These are phyloP conservation scores for Euphorbia corollata DNA, from an alignment of 441 rosid genomes.

Conservation along the genomic window DNA sequence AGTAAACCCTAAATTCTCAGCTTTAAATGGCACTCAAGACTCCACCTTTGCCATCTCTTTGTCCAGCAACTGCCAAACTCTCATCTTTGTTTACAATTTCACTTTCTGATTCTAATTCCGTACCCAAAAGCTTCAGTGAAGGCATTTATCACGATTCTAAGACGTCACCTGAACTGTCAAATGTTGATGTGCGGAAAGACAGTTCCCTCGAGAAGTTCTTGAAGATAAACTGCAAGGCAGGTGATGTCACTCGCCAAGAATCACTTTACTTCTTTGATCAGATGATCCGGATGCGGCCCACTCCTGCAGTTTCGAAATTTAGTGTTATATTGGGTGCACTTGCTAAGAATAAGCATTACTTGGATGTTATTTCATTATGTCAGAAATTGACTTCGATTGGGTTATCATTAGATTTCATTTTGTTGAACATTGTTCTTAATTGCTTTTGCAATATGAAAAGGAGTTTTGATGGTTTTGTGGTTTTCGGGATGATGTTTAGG, in stretches of 20 bases:
- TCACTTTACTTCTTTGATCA: conserved; percentile 18
- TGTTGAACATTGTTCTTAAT: background rate
- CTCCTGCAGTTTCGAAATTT: conserved; percentile 3
- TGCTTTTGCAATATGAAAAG: background rate
- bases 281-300: conserved; percentile 4
- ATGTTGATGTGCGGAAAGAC: background rate
- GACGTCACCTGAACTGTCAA: background rate
- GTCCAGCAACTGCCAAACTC: background rate
- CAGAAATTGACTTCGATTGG: conserved; percentile 1
- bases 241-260: conserved; percentile 23
- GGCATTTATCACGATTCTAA: background rate
- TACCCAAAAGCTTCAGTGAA: background rate
- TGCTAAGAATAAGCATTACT: conserved; percentile 18
- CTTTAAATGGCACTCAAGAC: background rate
- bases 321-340: background rate
- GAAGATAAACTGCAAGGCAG: conserved; percentile 18
- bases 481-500: background rate
- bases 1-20: background rate
- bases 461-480: background rate
- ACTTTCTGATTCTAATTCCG: background rate
- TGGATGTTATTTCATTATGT: conserved; percentile 5
- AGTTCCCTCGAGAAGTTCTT: conserved; percentile 12
- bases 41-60: background rate
- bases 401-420: background rate
- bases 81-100: background rate